Conservation (phyloP, 2,329 filamentous ascomycete genomes). For the Magnaporthiopsis poae region DNA sequence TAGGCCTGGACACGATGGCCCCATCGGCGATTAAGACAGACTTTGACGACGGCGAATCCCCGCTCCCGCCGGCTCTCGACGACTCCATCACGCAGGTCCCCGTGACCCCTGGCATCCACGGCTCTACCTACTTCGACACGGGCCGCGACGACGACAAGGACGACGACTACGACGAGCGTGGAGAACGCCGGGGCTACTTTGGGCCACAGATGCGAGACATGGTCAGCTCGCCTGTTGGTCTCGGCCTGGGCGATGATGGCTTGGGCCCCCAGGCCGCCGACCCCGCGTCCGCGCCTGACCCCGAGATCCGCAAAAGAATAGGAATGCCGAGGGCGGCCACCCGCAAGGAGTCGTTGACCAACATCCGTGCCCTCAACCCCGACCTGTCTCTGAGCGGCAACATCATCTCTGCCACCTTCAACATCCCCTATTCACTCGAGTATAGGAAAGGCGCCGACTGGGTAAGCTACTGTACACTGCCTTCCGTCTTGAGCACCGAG, state of each 20-base stretch:
- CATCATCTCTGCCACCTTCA: slow-evolving; percentile 57
- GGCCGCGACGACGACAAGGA: slow-evolving; percentile 11
- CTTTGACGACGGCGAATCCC: not conserved
- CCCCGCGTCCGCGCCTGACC: slow-evolving; percentile 25
- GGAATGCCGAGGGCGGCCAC: slow-evolving; percentile 33
- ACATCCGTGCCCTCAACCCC: slow-evolving; percentile 46
- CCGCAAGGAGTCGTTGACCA: slow-evolving; percentile 40
- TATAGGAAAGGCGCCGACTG: slow-evolving; percentile 51
- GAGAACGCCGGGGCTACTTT: slow-evolving; percentile 9
- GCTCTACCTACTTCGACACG: slow-evolving; percentile 9
- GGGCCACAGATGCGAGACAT: not conserved
- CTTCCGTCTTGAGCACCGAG: not conserved
- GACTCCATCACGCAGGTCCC: slow-evolving; percentile 4
- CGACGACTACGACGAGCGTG: not conserved
- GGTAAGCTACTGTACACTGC: slow-evolving; percentile 32
- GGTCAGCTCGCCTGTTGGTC: slow-evolving; percentile 5
- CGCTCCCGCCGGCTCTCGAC: not conserved
- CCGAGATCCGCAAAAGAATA: slow-evolving; percentile 27
- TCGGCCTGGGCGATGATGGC: slow-evolving; percentile 12
- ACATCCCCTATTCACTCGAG: slow-evolving; percentile 48
- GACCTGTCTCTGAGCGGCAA: slow-evolving; percentile 52
- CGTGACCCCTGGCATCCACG: slow-evolving; percentile 6
- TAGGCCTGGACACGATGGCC: not conserved
- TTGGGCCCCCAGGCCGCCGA: slow-evolving; percentile 24
- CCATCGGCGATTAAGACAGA: not conserved